phyloP scores from a whole-genome alignment of 176 grass and related monocot genomes.

The Themeda triandra region DNA sequence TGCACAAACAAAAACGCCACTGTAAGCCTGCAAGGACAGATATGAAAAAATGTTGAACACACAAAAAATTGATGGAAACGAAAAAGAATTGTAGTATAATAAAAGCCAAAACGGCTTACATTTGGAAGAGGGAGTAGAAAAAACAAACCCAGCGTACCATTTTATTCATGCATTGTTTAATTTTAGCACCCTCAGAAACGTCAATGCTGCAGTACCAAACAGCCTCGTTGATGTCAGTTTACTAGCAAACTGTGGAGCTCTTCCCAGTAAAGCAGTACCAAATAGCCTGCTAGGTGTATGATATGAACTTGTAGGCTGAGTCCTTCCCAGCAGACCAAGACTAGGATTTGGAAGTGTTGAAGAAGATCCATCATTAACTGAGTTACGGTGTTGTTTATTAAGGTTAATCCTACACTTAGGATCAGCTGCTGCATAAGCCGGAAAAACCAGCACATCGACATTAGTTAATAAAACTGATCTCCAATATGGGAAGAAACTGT shows the following conservation, averaged over 20 bases:
- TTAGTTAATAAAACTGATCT: slow-evolving; percentile 4
- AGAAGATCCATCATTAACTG: neutral
- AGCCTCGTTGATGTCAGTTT: neutral
- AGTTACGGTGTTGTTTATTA: neutral
- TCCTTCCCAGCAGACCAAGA: neutral
- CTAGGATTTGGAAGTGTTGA: neutral
- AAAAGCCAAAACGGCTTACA: too few relatives aligned
- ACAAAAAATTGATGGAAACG: too few relatives aligned
- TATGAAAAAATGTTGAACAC: too few relatives aligned
- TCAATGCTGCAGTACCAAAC: neutral
- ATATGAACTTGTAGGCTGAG: neutral
- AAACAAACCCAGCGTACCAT: neutral
- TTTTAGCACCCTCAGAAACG: neutral
- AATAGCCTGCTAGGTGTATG: neutral
- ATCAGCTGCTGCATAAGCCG: neutral
- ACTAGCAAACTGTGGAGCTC: neutral
- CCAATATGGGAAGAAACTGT: slow-evolving; percentile 5
- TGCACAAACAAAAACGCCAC: too few relatives aligned
- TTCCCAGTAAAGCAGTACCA: neutral
- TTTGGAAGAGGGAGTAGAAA: too few relatives aligned
- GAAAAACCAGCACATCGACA: neutral
- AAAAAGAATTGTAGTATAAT: too few relatives aligned
- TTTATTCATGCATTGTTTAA: slow-evolving; percentile 6
- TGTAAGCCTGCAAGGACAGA: too few relatives aligned
- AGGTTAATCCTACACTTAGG: neutral